phyloP scores from a whole-genome alignment of 306 rosid species.

The Trifolium repens region DNA sequence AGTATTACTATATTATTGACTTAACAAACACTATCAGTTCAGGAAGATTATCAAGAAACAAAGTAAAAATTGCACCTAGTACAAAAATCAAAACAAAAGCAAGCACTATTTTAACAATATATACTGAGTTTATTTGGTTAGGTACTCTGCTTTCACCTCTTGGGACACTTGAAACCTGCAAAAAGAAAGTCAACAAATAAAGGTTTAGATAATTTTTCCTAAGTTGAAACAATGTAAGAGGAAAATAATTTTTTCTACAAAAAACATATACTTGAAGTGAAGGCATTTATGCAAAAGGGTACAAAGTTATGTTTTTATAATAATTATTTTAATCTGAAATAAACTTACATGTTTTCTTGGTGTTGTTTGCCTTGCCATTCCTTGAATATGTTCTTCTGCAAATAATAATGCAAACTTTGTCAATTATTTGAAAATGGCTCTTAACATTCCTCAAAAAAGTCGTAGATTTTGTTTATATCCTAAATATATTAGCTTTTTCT shows the following conservation, averaged over 20 bases:
- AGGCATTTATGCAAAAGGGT: background rate
- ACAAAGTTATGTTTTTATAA: background rate
- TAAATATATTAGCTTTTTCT: background rate
- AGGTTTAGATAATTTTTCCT: background rate
- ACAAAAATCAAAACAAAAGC: constrained; percentile 70
- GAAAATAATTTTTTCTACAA: background rate
- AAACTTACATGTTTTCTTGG: constrained; percentile 38
- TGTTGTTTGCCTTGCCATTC: constrained; percentile 27
- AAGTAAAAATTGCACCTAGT: constrained; percentile 65
- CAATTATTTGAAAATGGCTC: background rate
- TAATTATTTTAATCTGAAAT: background rate
- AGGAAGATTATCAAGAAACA: constrained; percentile 79
- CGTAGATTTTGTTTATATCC: background rate
- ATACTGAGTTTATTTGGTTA: constrained; percentile 48
- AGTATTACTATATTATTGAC: constrained; percentile 37
- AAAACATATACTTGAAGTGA: background rate
- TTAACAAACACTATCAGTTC: constrained; percentile 47
- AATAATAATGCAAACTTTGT: background rate
- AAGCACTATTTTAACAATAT: constrained; percentile 59
- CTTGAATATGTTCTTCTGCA: constrained; percentile 37
- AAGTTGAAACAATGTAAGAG: constrained; percentile 6
- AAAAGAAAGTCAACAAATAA: constrained; percentile 33
- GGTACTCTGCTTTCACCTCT: constrained; percentile 37
- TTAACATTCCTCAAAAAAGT: background rate
- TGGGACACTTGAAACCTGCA: constrained; percentile 49